A percentile compares a stretch with the other conserved stretches of the same genome.
phyloP scores from a whole-genome alignment of 2,329 filamentous ascomycete genomes.

The Periconia macrospinosa region DNA sequence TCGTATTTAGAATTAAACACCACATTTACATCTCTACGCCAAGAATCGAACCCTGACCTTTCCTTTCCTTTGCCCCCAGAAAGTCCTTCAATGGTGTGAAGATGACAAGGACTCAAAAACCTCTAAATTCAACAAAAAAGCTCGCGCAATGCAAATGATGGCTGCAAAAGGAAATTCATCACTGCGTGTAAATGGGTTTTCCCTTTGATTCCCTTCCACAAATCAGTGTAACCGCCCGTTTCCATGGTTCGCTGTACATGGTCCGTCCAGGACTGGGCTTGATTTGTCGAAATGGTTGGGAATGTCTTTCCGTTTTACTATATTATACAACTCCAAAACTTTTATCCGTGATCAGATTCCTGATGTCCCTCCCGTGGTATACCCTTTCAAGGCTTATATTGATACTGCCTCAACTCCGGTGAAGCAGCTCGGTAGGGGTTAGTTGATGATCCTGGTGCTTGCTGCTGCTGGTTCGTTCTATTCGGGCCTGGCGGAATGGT shows the following conservation, averaged over 20 bases:
- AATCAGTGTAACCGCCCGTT: no score
- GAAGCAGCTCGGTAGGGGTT: slow-evolving; percentile 18
- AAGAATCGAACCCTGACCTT: no score
- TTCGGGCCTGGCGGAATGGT: slow-evolving; percentile 10
- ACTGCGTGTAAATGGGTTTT: neutral
- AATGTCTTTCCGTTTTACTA: neutral
- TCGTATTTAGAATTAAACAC: no score
- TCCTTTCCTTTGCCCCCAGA: no score
- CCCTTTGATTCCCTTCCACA: neutral
- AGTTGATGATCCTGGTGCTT: slow-evolving; percentile 7
- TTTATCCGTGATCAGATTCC: neutral
- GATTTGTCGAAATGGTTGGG: no score
- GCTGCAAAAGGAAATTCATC: slow-evolving; percentile 2
- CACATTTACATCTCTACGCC: no score
- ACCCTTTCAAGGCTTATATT: slow-evolving; percentile 7
- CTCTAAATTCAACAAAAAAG: no score
- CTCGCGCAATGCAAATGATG: neutral
- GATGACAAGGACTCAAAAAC: no score
- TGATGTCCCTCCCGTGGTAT: neutral
- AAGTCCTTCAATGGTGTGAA: no score
- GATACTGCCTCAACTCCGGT: slow-evolving; percentile 2
- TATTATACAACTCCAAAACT: neutral
- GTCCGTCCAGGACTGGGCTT: no score
- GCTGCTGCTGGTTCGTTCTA: slow-evolving; percentile 11
- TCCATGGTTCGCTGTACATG: no score